Evolutionary conservation across 2,329 filamentous ascomycete species (phyloP).

Genomic region (Venturia asperata): DNA sequence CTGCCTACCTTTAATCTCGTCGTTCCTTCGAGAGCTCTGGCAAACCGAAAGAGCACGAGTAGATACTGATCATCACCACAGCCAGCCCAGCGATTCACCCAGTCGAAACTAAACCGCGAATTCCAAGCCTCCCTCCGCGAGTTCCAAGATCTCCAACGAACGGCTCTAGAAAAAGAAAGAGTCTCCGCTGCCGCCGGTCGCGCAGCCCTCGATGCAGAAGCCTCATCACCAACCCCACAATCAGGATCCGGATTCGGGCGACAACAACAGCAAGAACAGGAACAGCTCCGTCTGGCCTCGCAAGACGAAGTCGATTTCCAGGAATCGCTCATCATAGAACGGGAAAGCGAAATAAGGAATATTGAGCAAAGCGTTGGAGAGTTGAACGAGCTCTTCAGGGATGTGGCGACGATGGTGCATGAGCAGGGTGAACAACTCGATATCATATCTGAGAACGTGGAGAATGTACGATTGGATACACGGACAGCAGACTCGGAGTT

Average conservation of each 20-base stretch:
- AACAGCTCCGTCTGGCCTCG: slow-evolving; percentile 72
- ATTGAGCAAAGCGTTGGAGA: slow-evolving; percentile 96
- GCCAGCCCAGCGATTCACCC: slow-evolving; percentile 94
- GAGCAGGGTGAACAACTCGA: slow-evolving; percentile 88
- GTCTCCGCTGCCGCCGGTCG: slow-evolving; percentile 78
- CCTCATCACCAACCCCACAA: slow-evolving; percentile 34
- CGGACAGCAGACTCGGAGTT: slow-evolving; percentile 80
- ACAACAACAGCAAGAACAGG: slow-evolving; percentile 47
- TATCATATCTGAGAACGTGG: slow-evolving; percentile 81
- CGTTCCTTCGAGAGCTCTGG: not conserved
- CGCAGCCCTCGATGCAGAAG: slow-evolving; percentile 62
- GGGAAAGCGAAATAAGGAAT: slow-evolving; percentile 92
- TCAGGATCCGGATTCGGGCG: slow-evolving; percentile 46
- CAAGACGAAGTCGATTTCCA: slow-evolving; percentile 98
- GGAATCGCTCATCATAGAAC: slow-evolving; percentile 88
- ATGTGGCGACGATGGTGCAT: slow-evolving; percentile 94
- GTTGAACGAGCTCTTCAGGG: slow-evolving; percentile 90
- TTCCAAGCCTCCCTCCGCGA: slow-evolving; percentile 83
- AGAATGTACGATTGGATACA: slow-evolving; percentile 73
- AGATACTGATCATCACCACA: slow-evolving; percentile 35
- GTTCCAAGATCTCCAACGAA: slow-evolving; percentile 86
- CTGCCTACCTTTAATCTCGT: not conserved
- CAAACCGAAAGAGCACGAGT: not conserved
- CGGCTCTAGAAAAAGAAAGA: slow-evolving; percentile 86
- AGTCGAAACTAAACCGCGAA: slow-evolving; percentile 88